A percentile compares a stretch with the other conserved stretches of the same genome.
Conservation (phyloP, 148 eudicot genomes). For the Hydrangea macrophylla region DNA sequence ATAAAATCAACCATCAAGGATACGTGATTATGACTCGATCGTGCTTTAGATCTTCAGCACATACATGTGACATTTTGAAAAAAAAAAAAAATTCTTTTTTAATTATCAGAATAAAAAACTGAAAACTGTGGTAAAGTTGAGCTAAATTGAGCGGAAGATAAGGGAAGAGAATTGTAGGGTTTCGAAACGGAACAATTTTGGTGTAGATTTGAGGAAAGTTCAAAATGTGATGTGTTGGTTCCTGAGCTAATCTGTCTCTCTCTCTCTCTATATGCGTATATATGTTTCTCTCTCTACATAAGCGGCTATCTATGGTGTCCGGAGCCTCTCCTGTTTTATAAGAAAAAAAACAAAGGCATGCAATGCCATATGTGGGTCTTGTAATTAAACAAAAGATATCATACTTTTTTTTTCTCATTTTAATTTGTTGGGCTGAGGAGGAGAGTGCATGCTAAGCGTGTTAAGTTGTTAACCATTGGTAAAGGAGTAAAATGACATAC, state of each 20-base stretch:
- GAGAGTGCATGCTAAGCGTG: constrained; percentile 1
- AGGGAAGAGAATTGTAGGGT: background rate
- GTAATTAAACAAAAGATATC: background rate
- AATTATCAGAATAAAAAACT: background rate
- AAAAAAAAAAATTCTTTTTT: no score
- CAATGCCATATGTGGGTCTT: constrained; percentile 17
- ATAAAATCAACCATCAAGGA: constrained; percentile 21
- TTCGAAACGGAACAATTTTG: constrained; percentile 9
- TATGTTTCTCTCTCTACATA: background rate
- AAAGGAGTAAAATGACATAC: no score
- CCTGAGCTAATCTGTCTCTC: background rate
- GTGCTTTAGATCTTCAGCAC: constrained; percentile 14
- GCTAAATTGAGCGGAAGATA: background rate
- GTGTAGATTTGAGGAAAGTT: constrained; percentile 1
- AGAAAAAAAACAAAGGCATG: constrained; percentile 1
- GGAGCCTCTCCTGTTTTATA: background rate
- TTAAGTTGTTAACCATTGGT: no score
- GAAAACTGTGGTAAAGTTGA: background rate
- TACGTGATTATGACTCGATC: background rate
- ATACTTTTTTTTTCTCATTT: background rate
- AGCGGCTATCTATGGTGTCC: background rate
- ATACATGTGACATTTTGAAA: background rate
- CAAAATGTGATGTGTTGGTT: background rate
- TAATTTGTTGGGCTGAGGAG: background rate
- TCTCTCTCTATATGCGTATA: background rate